Conservation (phyloP, 2,329 filamentous ascomycete genomes). For the Colletotrichum ledebouriae region DNA sequence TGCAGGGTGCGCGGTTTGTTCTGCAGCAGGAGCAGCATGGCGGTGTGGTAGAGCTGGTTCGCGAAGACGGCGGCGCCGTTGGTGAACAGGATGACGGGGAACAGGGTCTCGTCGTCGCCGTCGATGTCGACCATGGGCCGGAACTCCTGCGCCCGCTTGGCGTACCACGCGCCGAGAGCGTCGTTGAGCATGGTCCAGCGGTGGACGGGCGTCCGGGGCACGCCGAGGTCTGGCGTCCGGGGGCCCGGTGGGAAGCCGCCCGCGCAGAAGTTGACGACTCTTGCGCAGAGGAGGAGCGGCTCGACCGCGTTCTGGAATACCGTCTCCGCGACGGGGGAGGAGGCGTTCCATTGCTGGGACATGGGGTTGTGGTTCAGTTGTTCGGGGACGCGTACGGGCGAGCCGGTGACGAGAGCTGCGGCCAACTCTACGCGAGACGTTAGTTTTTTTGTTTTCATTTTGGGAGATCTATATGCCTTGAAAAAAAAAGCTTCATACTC, state of each 20-base stretch:
- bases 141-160: slow-evolving; percentile 49
- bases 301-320: slow-evolving; percentile 44
- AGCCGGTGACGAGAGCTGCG: slow-evolving; percentile 47
- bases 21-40: slow-evolving; percentile 65
- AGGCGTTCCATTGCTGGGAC: slow-evolving; percentile 18
- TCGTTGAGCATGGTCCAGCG: slow-evolving; percentile 51
- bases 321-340: slow-evolving; percentile 41
- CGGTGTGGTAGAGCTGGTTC: slow-evolving; percentile 70
- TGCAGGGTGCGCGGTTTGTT: slow-evolving; percentile 61
- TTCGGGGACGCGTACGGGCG: slow-evolving; percentile 46
- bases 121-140: slow-evolving; percentile 53
- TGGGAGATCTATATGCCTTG: too few species aligned
- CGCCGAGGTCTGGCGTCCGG: background rate
- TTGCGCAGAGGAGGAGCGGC: slow-evolving; percentile 51
- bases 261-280: slow-evolving; percentile 52
- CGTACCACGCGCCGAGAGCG: slow-evolving; percentile 51
- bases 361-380: slow-evolving; percentile 40
- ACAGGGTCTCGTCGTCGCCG: slow-evolving; percentile 49
- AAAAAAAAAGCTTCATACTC: slow-evolving; percentile 37
- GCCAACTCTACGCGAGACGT: slow-evolving; percentile 46
- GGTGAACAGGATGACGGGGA: slow-evolving; percentile 55
- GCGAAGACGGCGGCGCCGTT: slow-evolving; percentile 59
- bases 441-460: background rate
- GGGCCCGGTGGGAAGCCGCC: slow-evolving; percentile 45
- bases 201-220: slow-evolving; percentile 44